These are phyloP conservation scores for Cytospora leucostoma DNA, from an alignment of 2,329 filamentous ascomycete species.

Conservation along the genomic window DNA sequence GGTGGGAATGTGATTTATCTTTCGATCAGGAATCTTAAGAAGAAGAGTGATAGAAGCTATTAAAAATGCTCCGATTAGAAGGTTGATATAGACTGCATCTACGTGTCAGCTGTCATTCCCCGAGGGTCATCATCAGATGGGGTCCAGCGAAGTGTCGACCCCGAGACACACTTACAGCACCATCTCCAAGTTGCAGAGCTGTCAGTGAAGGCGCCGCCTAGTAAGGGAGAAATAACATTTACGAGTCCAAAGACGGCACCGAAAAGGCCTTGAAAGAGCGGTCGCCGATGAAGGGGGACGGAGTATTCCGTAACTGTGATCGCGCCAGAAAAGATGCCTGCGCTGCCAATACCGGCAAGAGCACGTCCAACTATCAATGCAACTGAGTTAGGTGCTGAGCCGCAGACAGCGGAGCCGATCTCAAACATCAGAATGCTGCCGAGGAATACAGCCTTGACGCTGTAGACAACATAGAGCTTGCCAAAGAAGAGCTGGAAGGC, in stretches of 20 bases:
- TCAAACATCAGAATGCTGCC: slow-evolving; percentile 19
- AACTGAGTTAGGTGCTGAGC: slow-evolving; percentile 32
- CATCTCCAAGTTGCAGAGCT: slow-evolving; percentile 32
- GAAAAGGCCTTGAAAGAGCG: slow-evolving; percentile 4
- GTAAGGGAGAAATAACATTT: slow-evolving; percentile 23
- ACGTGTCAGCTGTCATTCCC: too few species aligned
- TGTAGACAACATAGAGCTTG: slow-evolving; percentile 32
- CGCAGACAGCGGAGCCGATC: slow-evolving; percentile 33
- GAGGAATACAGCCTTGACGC: slow-evolving; percentile 27
- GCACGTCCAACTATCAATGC: slow-evolving; percentile 35
- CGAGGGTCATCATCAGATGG: slow-evolving; percentile 20
- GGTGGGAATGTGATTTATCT: slow-evolving; percentile 24
- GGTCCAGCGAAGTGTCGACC: too few species aligned
- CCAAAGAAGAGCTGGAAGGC: slow-evolving; percentile 33
- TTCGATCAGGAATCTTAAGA: slow-evolving; percentile 28
- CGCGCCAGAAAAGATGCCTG: slow-evolving; percentile 34
- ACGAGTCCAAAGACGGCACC: slow-evolving; percentile 17
- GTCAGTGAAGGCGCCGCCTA: slow-evolving; percentile 33
- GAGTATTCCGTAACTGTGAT: slow-evolving; percentile 15
- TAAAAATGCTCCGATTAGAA: not conserved
- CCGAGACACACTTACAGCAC: slow-evolving; percentile 25
- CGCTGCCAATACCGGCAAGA: slow-evolving; percentile 32
- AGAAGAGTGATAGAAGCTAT: slow-evolving; percentile 28
- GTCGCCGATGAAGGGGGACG: slow-evolving; percentile 1
- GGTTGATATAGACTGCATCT: not conserved